Evolutionary conservation across 2,329 filamentous ascomycete genomes (phyloP).

Genomic region (Grosmannia clavigera): DNA sequence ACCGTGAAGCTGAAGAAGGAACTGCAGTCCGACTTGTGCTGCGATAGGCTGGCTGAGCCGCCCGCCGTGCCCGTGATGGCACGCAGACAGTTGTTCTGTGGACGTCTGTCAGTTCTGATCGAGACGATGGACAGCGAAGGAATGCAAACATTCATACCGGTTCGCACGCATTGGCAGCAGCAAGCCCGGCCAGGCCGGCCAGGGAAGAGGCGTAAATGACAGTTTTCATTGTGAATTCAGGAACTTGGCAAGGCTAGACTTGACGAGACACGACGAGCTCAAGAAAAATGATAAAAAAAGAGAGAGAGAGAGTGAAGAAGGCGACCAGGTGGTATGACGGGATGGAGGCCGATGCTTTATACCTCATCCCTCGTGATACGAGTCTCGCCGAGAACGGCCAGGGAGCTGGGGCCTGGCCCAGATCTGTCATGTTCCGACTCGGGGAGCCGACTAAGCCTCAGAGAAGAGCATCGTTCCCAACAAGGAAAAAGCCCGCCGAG

Average conservation of each 20-base stretch:
- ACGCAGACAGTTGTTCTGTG: conserved; percentile 10
- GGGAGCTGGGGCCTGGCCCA: background rate
- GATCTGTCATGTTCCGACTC: background rate
- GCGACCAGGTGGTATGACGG: background rate
- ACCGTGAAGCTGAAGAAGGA: conserved; percentile 5
- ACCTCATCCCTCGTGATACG: background rate
- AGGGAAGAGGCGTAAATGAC: background rate
- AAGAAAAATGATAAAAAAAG: background rate
- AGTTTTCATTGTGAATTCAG: background rate
- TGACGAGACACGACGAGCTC: background rate
- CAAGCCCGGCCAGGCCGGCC: conserved; percentile 2
- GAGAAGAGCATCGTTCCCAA: background rate
- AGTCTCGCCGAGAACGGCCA: no score
- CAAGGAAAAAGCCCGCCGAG: background rate
- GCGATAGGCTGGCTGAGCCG: background rate
- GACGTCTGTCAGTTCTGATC: background rate
- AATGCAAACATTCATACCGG: background rate
- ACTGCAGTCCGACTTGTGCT: conserved; percentile 9
- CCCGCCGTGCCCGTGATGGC: conserved; percentile 7
- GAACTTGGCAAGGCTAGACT: background rate
- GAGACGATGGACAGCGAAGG: background rate
- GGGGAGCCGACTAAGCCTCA: background rate
- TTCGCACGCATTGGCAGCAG: conserved; percentile 1
- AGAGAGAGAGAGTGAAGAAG: background rate
- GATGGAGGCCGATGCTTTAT: background rate